Conservation (phyloP, 306 rosid genomes). For the Senna siamea region DNA sequence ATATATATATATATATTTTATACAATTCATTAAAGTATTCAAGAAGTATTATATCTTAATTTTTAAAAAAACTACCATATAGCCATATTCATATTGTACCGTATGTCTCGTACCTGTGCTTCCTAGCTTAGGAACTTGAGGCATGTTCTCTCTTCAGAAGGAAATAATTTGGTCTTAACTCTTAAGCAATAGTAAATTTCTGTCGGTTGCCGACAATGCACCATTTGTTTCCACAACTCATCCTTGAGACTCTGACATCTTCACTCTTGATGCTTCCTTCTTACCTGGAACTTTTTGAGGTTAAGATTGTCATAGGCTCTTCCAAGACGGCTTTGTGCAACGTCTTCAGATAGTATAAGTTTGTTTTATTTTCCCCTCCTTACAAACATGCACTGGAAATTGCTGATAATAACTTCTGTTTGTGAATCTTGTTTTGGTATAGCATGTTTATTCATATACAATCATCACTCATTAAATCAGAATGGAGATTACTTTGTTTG, state of each 20-base stretch:
- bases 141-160: neutral
- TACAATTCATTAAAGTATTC: too few species aligned
- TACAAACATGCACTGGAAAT: neutral
- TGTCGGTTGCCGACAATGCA: neutral
- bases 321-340: neutral
- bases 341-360: neutral
- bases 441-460: neutral
- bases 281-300: neutral
- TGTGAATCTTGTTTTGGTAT: neutral
- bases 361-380: neutral
- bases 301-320: too few species aligned
- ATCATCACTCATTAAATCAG: neutral
- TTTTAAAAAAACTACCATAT: too few species aligned
- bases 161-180: neutral
- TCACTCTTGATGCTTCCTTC: neutral
- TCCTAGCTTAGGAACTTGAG: too few species aligned
- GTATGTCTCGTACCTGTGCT: too few species aligned
- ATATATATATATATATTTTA: too few species aligned
- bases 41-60: too few species aligned
- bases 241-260: neutral
- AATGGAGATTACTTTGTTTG: neutral
- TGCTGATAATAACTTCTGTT: neutral
- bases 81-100: too few species aligned
- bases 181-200: too few species aligned
- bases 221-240: neutral